Conservation (phyloP, 768 basidiomycete species). For the Hygrophorus russula region DNA sequence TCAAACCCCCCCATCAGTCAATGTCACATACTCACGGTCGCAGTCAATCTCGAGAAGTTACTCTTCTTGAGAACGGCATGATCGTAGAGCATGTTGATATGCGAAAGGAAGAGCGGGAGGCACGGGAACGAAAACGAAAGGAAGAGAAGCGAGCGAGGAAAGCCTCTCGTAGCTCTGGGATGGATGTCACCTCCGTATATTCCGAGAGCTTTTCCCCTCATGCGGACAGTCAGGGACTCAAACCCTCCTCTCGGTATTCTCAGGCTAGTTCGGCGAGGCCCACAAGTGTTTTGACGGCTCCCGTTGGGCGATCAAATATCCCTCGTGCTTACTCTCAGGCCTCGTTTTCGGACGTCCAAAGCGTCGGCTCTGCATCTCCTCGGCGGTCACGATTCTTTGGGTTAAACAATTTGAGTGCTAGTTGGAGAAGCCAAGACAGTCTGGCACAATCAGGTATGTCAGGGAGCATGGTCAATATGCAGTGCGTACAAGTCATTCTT, state of each 20-base stretch:
- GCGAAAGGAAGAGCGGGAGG: constrained; percentile 67
- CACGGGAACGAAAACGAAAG: constrained; percentile 53
- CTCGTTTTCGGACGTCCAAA: constrained; percentile 74
- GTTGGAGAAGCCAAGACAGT: constrained; percentile 75
- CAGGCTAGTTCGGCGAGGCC: constrained; percentile 42
- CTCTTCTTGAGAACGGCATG: constrained; percentile 79
- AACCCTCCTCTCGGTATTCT: constrained; percentile 54
- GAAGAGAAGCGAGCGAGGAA: constrained; percentile 69
- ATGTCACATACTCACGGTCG: constrained; percentile 30
- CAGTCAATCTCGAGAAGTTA: constrained; percentile 58
- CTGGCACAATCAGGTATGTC: constrained; percentile 71
- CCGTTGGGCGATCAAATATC: constrained; percentile 46
- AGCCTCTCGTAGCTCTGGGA: constrained; percentile 56
- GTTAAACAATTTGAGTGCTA: constrained; percentile 55
- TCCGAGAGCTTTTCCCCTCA: constrained; percentile 48
- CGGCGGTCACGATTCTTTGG: constrained; percentile 71
- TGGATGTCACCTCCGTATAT: constrained; percentile 65
- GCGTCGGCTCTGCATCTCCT: constrained; percentile 55
- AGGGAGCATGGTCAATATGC: constrained; percentile 90
- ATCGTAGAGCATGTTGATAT: constrained; percentile 84
- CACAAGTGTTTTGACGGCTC: constrained; percentile 48
- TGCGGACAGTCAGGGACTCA: constrained; percentile 46
- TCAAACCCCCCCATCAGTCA: constrained; percentile 49
- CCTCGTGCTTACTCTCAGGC: constrained; percentile 66
- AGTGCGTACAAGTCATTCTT: constrained; percentile 40